Evolutionary conservation across 306 rosid species (phyloP).

Genomic region (Quercus robur): DNA sequence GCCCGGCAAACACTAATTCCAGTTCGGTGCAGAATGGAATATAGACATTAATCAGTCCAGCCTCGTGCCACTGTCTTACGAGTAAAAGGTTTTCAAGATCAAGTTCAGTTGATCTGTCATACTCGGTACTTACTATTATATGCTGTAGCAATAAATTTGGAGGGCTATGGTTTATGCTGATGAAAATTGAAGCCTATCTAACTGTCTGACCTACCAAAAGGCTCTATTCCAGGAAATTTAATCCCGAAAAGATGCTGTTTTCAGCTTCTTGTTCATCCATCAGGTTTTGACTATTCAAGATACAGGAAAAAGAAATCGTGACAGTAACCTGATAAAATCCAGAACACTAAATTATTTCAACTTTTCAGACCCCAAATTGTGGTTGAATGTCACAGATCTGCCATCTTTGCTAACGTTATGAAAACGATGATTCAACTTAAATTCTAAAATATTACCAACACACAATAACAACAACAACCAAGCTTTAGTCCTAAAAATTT

Average conservation of each 20-base stretch:
- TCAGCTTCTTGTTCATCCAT: background rate
- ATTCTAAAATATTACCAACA: background rate
- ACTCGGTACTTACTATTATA: background rate
- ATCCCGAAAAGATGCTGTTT: background rate
- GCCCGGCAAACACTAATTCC: constrained; percentile 33
- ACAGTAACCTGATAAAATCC: background rate
- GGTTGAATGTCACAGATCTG: background rate
- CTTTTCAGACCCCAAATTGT: background rate
- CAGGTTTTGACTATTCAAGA: background rate
- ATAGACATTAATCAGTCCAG: constrained; percentile 35
- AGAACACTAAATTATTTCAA: no score
- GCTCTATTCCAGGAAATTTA: background rate
- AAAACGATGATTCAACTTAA: background rate
- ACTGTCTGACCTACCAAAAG: background rate
- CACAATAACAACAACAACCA: no score
- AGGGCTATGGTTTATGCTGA: constrained; percentile 4
- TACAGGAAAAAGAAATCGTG: background rate
- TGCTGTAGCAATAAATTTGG: constrained; percentile 11
- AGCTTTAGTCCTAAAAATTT: no score
- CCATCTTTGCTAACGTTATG: background rate
- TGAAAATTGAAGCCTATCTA: constrained; percentile 1
- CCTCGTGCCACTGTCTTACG: constrained; percentile 46
- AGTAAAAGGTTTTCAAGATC: constrained; percentile 31
- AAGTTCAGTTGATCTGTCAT: constrained; percentile 26
- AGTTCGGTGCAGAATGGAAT: constrained; percentile 24